These are phyloP conservation scores for Populus ilicifolia DNA, from an alignment of 345 rosid species.

Conservation along the genomic window DNA sequence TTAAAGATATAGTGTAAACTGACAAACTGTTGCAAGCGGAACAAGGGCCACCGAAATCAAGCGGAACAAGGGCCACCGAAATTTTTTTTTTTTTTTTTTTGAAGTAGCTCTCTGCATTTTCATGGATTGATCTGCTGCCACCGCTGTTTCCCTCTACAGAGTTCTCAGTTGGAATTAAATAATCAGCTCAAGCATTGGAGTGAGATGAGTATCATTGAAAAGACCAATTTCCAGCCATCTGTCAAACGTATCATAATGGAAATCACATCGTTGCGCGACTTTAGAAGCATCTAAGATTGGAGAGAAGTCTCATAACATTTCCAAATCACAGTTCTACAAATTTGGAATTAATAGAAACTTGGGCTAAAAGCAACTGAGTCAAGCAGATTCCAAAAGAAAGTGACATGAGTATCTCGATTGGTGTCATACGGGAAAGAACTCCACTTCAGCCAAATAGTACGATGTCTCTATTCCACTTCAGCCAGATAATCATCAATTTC, in stretches of 20 bases:
- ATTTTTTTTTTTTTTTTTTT: too few relatives aligned
- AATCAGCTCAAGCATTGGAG: background rate
- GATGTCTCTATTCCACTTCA: constrained; percentile 49
- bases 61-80: too few relatives aligned
- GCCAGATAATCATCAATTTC: constrained; percentile 62
- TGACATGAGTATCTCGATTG: background rate
- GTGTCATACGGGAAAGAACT: background rate
- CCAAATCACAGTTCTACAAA: background rate
- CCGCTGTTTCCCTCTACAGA: background rate
- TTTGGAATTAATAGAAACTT: background rate
- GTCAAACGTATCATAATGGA: background rate
- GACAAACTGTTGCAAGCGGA: background rate
- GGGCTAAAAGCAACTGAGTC: background rate
- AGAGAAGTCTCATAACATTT: background rate
- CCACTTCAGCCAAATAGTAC: background rate
- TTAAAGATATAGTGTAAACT: background rate
- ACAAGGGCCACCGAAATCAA: background rate
- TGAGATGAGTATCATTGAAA: background rate
- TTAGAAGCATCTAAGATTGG: background rate
- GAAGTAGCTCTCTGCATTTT: too few relatives aligned
- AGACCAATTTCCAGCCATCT: background rate
- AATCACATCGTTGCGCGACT: background rate
- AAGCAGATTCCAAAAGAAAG: background rate
- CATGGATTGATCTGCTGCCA: too few relatives aligned
- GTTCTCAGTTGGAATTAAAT: background rate